Evolutionary conservation across 768 basidiomycete species (phyloP), one percentile per base, ranked within the genome.

Genomic region (Tricholoma sp.): DNA sequence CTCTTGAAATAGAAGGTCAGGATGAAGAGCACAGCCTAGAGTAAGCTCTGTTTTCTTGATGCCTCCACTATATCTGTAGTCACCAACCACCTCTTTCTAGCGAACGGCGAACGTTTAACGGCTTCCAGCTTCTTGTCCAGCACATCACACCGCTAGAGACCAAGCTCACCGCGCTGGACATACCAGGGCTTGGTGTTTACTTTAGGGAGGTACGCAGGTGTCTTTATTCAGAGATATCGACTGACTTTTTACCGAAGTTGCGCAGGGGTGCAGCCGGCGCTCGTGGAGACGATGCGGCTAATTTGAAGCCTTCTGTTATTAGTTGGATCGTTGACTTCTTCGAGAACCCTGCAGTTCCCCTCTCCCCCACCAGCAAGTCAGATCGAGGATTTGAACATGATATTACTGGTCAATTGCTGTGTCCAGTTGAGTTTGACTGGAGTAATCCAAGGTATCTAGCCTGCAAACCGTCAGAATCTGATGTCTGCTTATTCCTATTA

Each of bases 341-440:
- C n/a, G n/a, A n/a, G n/a, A n/a, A n/a, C n/a, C n/a, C n/a, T n/a
- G n/a, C n/a, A n/a, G n/a, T n/a, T n/a, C n/a, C n/a, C n/a, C n/a
- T n/a, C n/a, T n/a, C n/a, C n/a, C n/a, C n/a, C n/a, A n/a, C n/a
- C n/a, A n/a, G n/a, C n/a, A n/a, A n/a, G n/a, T n/a, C n/a, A n/a
- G n/a, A n/a, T n/a, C n/a, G n/a, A n/a, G n/a, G n/a, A n/a, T n/a
- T n/a, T n/a, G n/a, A n/a, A n/a, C n/a, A n/a, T n/a, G n/a, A n/a
- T n/a, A n/a, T n/a, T n/a, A n/a, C n/a, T n/a, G n/a, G n/a, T n/a
- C n/a, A n/a, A n/a, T n/a, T 64, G 29, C 57, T 66, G 7, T 66
- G 63, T 52, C 59, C 65, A 2, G 54, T 57, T 43, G 62, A 63
- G 43, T 59, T 29, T 47, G 52, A 61, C 22, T 66, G 65, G 65